Conservation (phyloP, 1,139 yeast genomes). For the Hansenula anomala region DNA sequence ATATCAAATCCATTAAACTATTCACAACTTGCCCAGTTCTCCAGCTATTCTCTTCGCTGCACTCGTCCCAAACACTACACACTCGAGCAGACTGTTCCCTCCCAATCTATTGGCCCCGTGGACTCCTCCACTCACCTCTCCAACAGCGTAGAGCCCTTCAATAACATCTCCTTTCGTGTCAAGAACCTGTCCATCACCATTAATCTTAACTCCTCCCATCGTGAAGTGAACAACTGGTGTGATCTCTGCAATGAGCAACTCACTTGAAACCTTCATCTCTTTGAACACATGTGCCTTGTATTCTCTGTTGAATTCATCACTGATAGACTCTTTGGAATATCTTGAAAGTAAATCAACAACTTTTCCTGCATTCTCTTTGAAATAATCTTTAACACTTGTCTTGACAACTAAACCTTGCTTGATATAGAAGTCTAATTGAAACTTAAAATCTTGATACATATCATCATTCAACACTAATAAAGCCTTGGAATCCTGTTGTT, state of each 20-base stretch:
- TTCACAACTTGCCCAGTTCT: not conserved
- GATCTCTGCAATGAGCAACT: constrained; percentile 34
- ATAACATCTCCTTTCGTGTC: constrained; percentile 39
- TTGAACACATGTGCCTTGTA: constrained; percentile 26
- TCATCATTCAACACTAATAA: constrained; percentile 31
- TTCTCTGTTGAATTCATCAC: constrained; percentile 24
- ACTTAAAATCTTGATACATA: constrained; percentile 29
- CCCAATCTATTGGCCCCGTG: constrained; percentile 77
- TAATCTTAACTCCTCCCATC: constrained; percentile 79
- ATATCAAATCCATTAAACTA: not conserved
- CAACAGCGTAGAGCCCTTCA: constrained; percentile 67
- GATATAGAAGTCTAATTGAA: constrained; percentile 60
- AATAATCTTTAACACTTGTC: constrained; percentile 39
- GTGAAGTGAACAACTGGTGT: constrained; percentile 83
- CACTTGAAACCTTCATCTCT: constrained; percentile 15
- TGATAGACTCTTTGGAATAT: constrained; percentile 34
- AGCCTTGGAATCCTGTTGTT: constrained; percentile 35
- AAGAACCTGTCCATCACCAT: constrained; percentile 52
- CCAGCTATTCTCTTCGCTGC: constrained; percentile 22
- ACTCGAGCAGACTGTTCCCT: constrained; percentile 71
- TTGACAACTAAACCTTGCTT: constrained; percentile 62
- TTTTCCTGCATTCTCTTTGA: constrained; percentile 39
- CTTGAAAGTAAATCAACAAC: constrained; percentile 41
- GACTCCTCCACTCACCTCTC: constrained; percentile 80
- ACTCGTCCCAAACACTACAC: constrained; percentile 73